These are phyloP conservation scores for Capsicum baccatum DNA, from an alignment of 257 asterid genomes.

Conservation along the genomic window DNA sequence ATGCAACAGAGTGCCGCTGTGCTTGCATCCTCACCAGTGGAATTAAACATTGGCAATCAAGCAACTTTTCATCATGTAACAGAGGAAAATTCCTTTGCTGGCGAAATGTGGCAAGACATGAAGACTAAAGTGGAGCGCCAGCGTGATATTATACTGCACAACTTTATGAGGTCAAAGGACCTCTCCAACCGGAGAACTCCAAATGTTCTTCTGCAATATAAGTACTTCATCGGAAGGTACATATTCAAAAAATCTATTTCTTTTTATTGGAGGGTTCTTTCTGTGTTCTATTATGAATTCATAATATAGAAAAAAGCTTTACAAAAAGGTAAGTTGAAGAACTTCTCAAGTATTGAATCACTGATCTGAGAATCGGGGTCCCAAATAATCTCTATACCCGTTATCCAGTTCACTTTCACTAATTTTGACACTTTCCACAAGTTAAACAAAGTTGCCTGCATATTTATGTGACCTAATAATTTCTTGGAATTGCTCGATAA, in stretches of 20 bases:
- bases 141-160: constrained; percentile 59
- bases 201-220: constrained; percentile 62
- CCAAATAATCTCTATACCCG: constrained; percentile 10
- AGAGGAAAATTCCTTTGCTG: constrained; percentile 61
- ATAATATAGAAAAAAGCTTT: neutral
- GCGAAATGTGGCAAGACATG: constrained; percentile 72
- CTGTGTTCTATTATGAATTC: constrained; percentile 1
- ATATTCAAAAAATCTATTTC: neutral
- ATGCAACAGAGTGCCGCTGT: constrained; percentile 56
- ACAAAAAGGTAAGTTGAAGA: neutral
- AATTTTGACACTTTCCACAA: constrained; percentile 5
- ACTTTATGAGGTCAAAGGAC: constrained; percentile 73
- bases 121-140: constrained; percentile 57
- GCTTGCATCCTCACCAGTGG: constrained; percentile 37
- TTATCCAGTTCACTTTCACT: neutral
- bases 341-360: neutral
- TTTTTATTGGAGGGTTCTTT: constrained; percentile 1
- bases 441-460: neutral
- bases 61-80: constrained; percentile 35
- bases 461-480: neutral
- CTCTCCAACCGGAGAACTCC: constrained; percentile 85
- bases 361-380: constrained; percentile 1
- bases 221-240: constrained; percentile 81
- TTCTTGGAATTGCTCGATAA: neutral
- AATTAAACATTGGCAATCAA: constrained; percentile 43